These are phyloP conservation scores for Mortierella sp. DNA, from an alignment of 371 early-diverging fungal species.

Conservation along the genomic window DNA sequence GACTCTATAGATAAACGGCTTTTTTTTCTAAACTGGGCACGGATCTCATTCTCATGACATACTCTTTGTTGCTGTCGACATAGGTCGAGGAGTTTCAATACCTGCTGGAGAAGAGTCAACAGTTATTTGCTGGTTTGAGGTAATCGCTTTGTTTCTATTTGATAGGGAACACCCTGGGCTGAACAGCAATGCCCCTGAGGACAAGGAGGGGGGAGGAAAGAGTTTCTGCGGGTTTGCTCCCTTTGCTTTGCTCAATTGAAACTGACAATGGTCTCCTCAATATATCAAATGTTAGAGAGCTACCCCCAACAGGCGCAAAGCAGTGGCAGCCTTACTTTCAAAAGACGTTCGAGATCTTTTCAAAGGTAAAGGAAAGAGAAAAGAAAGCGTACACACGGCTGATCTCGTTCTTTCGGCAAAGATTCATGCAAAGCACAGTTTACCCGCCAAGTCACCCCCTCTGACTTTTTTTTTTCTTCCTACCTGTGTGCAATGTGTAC, in stretches of 20 bases:
- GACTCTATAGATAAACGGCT: background rate
- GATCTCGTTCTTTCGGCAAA: background rate
- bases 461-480: background rate
- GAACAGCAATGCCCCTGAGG: background rate
- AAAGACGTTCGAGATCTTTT: slow-evolving; percentile 96
- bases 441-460: background rate
- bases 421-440: slow-evolving; percentile 6
- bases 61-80: background rate
- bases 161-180: too few relatives aligned
- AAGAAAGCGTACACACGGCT: background rate
- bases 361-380: slow-evolving; percentile 69
- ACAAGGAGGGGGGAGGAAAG: background rate
- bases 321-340: slow-evolving; percentile 94
- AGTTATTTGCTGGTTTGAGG: slow-evolving; percentile 94
- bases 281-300: slow-evolving; percentile 61
- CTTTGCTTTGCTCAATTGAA: background rate
- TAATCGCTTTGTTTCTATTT: slow-evolving; percentile 39
- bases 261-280: background rate
- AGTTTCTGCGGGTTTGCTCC: background rate
- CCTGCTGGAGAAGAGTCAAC: slow-evolving; percentile 96
- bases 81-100: slow-evolving; percentile 92
- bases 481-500: background rate
- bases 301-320: slow-evolving; percentile 83
- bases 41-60: background rate
- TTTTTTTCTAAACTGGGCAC: background rate